Conservation (phyloP, 441 rosid genomes). For the Adansonia gregorii region DNA sequence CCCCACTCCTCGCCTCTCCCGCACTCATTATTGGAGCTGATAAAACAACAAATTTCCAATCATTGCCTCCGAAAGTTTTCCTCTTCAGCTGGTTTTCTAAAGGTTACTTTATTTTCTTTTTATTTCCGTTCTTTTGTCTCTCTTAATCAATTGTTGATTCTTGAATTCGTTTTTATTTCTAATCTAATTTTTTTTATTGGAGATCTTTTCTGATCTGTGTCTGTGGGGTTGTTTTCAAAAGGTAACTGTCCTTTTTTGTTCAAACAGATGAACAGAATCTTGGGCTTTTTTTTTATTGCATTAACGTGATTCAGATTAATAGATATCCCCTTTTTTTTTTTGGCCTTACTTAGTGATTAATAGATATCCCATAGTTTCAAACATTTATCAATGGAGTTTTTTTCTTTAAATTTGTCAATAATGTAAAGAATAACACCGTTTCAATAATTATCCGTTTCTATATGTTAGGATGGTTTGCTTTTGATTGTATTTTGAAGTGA, state of each 20-base stretch:
- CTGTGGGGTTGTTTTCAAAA: neutral
- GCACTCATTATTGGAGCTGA: neutral
- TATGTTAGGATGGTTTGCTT: conserved; percentile 2
- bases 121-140: neutral
- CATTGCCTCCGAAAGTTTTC: conserved; percentile 5
- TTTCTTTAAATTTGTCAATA: neutral
- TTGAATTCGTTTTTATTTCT: neutral
- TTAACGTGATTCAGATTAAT: neutral
- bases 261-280: neutral
- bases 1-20: neutral
- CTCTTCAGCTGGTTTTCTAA: neutral
- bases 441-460: neutral
- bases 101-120: conserved; percentile 1
- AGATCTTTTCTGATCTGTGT: conserved; percentile 4
- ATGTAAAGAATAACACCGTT: neutral
- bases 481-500: neutral
- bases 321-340: neutral
- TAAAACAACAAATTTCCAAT: conserved; percentile 12
- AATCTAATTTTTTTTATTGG: neutral
- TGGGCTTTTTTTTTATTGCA: neutral
- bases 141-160: neutral
- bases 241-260: neutral
- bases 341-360: too few species aligned
- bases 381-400: neutral
- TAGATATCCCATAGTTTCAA: neutral